Evolutionary conservation across 2,329 filamentous ascomycete genomes (phyloP), one percentile per base, ranked within the genome.

Genomic region (Trichoderma sp.): DNA sequence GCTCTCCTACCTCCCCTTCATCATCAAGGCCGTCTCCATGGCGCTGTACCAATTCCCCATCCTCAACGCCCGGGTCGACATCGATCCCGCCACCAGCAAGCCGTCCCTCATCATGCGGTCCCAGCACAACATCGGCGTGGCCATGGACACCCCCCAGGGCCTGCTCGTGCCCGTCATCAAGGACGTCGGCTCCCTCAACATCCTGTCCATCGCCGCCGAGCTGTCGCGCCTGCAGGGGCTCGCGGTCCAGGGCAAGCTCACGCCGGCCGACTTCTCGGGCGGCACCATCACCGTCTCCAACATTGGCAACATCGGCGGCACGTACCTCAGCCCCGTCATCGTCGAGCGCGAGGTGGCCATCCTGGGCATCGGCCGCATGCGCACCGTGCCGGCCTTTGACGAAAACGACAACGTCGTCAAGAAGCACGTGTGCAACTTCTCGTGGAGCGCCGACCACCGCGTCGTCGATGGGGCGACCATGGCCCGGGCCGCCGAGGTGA

Each of bases 261-360:
- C 87, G 1, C 86, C 89, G 2, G 83, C 86, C 19, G 94, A 99
- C 78, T 84, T 99, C 70, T 86, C 84, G 39, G 93, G 93, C 63
- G 93, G 93, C 17, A 98, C 95, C 1, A 94, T 99, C 74, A 97
- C 95, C 0, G 89, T 99, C 59, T 97, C 93, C 73, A 99, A 99
- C 78, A 97, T 99, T 73, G 95, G 95, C 54, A 97, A 89, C 73
- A 93, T 99, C 54, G 95, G 95, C 65, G 95, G 95, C 32, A 95
- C 92, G 1, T 97, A 97, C 73, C 89, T 98, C 56, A 90, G 91
- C 34, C 95, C 95, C 1, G 92, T 99, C 59, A 92, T 99, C 73
- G 92, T 97, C 56, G 90, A 93, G 70, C 91, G 88, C 50, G 94
- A 98, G 80, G 92, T 98, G 10, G 93, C 92, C 9, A 99, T 99